phyloP scores from a whole-genome alignment of 768 basidiomycete species.

The Mycena rebaudengoi region DNA sequence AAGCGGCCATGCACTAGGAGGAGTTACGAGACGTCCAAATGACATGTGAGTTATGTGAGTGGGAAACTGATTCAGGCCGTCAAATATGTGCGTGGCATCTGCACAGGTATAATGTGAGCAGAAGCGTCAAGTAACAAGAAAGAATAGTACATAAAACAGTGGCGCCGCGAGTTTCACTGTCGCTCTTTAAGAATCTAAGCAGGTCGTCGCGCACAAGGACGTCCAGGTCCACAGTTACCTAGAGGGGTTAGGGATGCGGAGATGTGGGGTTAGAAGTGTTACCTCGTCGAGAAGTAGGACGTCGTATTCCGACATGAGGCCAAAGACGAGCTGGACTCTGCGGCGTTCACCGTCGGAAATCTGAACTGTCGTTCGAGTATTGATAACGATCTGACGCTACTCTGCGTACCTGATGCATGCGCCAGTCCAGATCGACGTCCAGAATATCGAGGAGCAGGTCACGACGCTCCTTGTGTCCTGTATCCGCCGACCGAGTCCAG shows the following conservation, averaged over 20 bases:
- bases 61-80: conserved; percentile 90
- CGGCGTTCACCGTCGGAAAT: conserved; percentile 98
- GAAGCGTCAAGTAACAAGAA: background rate
- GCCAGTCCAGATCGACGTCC: conserved; percentile 94
- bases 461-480: conserved; percentile 86
- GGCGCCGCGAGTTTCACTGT: conserved; percentile 80
- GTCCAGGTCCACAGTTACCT: conserved; percentile 98
- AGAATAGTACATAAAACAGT: conserved; percentile 79
- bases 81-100: conserved; percentile 99
- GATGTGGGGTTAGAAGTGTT: conserved; percentile 12
- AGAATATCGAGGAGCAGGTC: conserved; percentile 89
- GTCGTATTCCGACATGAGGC: conserved; percentile 95
- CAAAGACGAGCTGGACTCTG: conserved; percentile 92
- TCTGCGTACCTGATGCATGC: too few relatives aligned
- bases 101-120: conserved; percentile 6
- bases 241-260: conserved; percentile 1
- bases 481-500: conserved; percentile 98
- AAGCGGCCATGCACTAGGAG: conserved; percentile 78
- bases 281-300: conserved; percentile 95
- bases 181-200: conserved; percentile 85
- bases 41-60: conserved; percentile 94
- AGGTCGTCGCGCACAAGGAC: conserved; percentile 93
- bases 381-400: too few relatives aligned
- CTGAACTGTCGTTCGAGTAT: too few relatives aligned
- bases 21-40: conserved; percentile 75